Evolutionary conservation across 306 rosid genomes (phyloP), one percentile per base, ranked within the genome.

Genomic region (Prunus campanulata): DNA sequence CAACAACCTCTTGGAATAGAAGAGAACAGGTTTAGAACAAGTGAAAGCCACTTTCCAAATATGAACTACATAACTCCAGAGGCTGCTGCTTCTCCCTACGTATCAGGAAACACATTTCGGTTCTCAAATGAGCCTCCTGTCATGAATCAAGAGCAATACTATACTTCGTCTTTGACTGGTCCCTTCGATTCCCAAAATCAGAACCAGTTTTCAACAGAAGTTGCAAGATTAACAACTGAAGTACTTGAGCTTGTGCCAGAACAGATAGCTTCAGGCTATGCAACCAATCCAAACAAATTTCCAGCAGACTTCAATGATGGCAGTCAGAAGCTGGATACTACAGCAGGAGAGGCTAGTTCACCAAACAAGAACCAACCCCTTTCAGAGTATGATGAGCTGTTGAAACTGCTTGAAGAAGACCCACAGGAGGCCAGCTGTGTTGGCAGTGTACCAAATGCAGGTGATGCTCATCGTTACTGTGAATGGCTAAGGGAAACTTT

Each of bases 371-470:
- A 57, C 42, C 79, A 77, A 79, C 47, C 81, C 50, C 51, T 46
- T 24, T 46, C 12, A n/a, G 85, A 75, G 60, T 61, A 46, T 11
- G 76, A 54, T 66, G 64, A 77, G 32, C 6, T 78, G 32, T 68
- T 78, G 54, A 71, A 71, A 48, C 46, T 60, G 65, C 83, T 82
- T 29, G 81, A 79, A 70, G 87, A 81, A 57, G 80, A 83, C 39
- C 80, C 49, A 3, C 81, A 67, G 11, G 67, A 49, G 12, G 65
- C 25, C 46, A 59, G 72, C 22, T 44, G 25, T 67, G 39, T 44
- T 77, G 61, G 35, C 49, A 25, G 65, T 32, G 78, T 50, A 66
- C 8, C 61, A 22, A 50, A 71, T 75, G 46, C 70, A 2, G 55
- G 29, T 32, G 80, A 85, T 32, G 46, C 81, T 61, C 75, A 76